Base-by-base conservation (phyloP, 257 asterid genomes). In the Solanum bulbocastanum region DNA sequence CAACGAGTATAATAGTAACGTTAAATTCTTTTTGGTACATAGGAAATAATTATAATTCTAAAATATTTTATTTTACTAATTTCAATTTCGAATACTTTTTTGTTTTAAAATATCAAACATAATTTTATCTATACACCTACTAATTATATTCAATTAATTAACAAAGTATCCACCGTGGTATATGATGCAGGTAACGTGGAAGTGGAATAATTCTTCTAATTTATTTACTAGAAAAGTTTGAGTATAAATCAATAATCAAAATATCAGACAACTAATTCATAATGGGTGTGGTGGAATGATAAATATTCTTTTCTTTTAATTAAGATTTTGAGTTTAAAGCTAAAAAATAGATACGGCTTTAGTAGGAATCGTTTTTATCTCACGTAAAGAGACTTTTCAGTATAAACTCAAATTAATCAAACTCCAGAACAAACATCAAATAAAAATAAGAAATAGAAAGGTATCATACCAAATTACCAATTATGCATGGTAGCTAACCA, bases 391-490 rank as follows among this genome's bases (percentile, higher is more conserved):
- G 13, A 16, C 3, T 71, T 71, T 5, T 35, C 1, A 1, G 6
- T 1, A 35, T 18, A 10, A 35, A 72, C 11, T 72, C 14, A 4
- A 72, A 72, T 35, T 33, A 72, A 5, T 72, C 44, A 1, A 35
- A 18, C 15, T 33, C 1, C 4, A 33, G 0, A 72, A 33, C 0
- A 33, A 0, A 35, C 33, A 72, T 1, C 6, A 5, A 18, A 35
- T 1, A 72, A 5, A 32, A 68, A 27, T 14, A 68, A 30, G 6
- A 22, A 33, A 33, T 8, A 72, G 12, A 36, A 74, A 44, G 20
- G 58, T 5, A 2, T 27, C 39, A 8, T 33, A 44, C 65, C 83
- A 40, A 78, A 23, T 78, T 62, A n/a, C 58, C 84, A 46, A 81
- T 81, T 81, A 81, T 81, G 16, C 42, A 81, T 79, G 40, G 30